These are phyloP conservation scores for Umbelopsis sp. DNA, from an alignment of 192 early-diverging fungal genomes.

Conservation along the genomic window DNA sequence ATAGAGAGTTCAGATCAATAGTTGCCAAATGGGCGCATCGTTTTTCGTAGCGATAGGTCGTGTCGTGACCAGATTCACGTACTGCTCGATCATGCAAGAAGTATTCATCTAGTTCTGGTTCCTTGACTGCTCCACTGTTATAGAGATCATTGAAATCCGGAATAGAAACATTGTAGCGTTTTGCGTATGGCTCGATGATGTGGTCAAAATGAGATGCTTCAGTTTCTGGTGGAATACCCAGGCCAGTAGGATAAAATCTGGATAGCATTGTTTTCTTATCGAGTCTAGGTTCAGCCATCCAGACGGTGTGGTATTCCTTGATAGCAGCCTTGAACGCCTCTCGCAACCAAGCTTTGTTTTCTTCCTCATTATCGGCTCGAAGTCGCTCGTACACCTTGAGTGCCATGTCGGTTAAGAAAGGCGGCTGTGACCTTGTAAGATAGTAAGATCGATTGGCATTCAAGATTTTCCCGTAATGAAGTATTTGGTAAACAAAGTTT, in stretches of 20 bases:
- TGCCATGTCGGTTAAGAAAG: conserved; percentile 97
- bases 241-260: conserved; percentile 85
- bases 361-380: conserved; percentile 40
- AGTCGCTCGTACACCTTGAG: conserved; percentile 76
- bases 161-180: conserved; percentile 61
- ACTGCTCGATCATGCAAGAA: conserved; percentile 98
- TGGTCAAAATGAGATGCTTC: conserved; percentile 91
- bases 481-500: conserved; percentile 96
- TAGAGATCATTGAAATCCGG: conserved; percentile 79
- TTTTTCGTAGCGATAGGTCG: conserved; percentile 91
- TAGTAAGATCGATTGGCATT: conserved; percentile 99
- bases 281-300: conserved; percentile 81
- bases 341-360: conserved; percentile 76
- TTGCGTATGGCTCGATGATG: conserved; percentile 80
- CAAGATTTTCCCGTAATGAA: conserved; percentile 97
- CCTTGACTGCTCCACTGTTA: conserved; percentile 61
- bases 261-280: conserved; percentile 77
- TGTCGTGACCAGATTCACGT: conserved; percentile 97
- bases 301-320: conserved; percentile 92
- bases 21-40: conserved; percentile 91
- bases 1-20: conserved; percentile 87
- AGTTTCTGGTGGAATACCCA: conserved; percentile 98
- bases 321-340: conserved; percentile 71
- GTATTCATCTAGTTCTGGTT: conserved; percentile 89
- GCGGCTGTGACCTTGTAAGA: conserved; percentile 94